These are phyloP conservation scores for Fusarium camptoceras DNA, from an alignment of 2,329 filamentous ascomycete species.

Conservation along the genomic window DNA sequence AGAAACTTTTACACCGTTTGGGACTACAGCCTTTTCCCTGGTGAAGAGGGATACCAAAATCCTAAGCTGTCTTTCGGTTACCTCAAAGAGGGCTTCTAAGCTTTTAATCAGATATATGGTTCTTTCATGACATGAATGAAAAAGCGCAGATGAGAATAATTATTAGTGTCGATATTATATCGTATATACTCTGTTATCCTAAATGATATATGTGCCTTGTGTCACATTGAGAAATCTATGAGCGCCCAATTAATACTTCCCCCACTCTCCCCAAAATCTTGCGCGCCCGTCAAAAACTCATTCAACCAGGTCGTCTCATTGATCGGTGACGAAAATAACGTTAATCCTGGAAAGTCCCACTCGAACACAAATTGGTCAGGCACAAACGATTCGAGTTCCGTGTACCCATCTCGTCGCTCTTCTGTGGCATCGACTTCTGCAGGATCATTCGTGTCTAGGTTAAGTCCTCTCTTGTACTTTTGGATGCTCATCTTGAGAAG, in stretches of 20 bases:
- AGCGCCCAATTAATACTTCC: slow-evolving; percentile 24
- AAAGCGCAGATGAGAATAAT: not conserved
- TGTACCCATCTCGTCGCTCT: not conserved
- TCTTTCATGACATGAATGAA: not conserved
- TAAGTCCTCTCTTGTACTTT: slow-evolving; percentile 13
- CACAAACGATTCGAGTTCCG: slow-evolving; percentile 11
- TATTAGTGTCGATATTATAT: not conserved
- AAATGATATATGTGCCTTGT: not conserved
- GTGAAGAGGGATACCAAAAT: not conserved
- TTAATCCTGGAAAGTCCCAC: slow-evolving; percentile 22
- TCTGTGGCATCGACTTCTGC: not conserved
- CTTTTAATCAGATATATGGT: not conserved
- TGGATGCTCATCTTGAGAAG: slow-evolving; percentile 17
- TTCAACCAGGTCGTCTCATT: slow-evolving; percentile 12
- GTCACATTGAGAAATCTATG: slow-evolving; percentile 8
- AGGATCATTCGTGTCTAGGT: not conserved
- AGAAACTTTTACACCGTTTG: slow-evolving; percentile 51
- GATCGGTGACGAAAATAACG: slow-evolving; percentile 8
- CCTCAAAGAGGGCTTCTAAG: slow-evolving; percentile 31
- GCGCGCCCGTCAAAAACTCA: slow-evolving; percentile 2
- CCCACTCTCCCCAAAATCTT: slow-evolving; percentile 18
- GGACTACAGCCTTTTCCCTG: slow-evolving; percentile 46
- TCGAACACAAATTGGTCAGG: slow-evolving; percentile 26
- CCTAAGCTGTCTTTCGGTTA: slow-evolving; percentile 42
- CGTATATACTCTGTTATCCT: not conserved